A percentile compares a stretch with the other conserved stretches of the same genome.
These are phyloP conservation scores for Salmacisia buchloeana DNA, from an alignment of 1,284 basidiomycete species.

Conservation along the genomic window DNA sequence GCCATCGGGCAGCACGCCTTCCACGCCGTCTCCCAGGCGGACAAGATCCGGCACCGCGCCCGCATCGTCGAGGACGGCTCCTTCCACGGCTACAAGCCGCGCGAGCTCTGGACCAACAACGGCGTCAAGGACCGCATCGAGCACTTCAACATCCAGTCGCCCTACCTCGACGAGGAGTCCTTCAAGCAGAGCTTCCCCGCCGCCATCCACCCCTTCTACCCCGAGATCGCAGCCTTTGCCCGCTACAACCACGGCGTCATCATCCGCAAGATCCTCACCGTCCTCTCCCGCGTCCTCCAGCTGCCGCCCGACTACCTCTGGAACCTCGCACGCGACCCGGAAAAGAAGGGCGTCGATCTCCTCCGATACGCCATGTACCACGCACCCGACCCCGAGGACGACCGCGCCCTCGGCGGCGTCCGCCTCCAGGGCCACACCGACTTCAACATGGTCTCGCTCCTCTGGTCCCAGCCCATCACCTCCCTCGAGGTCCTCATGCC, in stretches of 20 bases:
- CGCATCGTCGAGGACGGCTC: conserved; percentile 39
- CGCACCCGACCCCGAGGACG: conserved; percentile 48
- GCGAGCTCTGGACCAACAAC: conserved; percentile 50
- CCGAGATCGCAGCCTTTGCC: conserved; percentile 52
- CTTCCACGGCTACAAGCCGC: conserved; percentile 53
- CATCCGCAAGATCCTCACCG: conserved; percentile 52
- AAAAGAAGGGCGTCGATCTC: conserved; percentile 51
- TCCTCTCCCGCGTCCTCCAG: conserved; percentile 53
- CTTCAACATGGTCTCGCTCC: conserved; percentile 52
- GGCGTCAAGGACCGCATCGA: conserved; percentile 52
- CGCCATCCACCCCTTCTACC: conserved; percentile 32
- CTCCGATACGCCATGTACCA: conserved; percentile 54
- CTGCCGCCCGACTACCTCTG: conserved; percentile 53
- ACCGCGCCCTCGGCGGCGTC: conserved; percentile 50
- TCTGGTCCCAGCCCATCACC: conserved; percentile 54
- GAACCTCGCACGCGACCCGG: conserved; percentile 52
- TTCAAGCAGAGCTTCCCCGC: conserved; percentile 28
- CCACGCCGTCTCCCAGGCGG: conserved; percentile 31
- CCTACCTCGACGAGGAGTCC: conserved; percentile 34
- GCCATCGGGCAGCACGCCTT: conserved; percentile 48
- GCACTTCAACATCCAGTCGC: conserved; percentile 53
- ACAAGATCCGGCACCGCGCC: conserved; percentile 43
- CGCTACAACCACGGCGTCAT: conserved; percentile 50
- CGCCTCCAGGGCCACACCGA: conserved; percentile 54
- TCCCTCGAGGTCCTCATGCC: conserved; percentile 53